Conservation (phyloP, 306 rosid genomes). For the Pyrus pyrifolia region DNA sequence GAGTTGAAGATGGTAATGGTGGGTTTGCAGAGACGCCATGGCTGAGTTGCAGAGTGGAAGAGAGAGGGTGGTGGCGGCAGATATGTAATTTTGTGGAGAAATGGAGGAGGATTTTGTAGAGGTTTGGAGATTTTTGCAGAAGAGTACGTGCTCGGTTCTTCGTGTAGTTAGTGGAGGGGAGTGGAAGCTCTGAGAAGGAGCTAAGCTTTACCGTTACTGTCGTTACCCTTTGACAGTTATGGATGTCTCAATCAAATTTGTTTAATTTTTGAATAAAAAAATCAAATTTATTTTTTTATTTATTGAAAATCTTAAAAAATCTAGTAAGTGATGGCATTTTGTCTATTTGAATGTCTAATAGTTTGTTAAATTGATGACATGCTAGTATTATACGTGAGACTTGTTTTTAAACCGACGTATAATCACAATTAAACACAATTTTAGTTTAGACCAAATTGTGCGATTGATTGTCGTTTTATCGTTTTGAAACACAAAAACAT, state of each 20-base stretch:
- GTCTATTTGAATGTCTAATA: too few relatives aligned
- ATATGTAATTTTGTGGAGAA: conserved; percentile 17
- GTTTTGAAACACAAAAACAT: too few relatives aligned
- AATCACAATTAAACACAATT: too few relatives aligned
- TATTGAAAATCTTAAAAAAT: too few relatives aligned
- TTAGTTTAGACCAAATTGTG: too few relatives aligned
- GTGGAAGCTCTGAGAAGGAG: not conserved
- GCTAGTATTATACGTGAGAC: too few relatives aligned
- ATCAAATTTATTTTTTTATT: too few relatives aligned
- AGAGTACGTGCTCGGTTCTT: not conserved
- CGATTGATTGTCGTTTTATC: too few relatives aligned
- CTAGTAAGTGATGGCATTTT: too few relatives aligned
- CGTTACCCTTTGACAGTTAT: not conserved
- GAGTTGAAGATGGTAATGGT: conserved; percentile 37
- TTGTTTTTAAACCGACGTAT: too few relatives aligned
- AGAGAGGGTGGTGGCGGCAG: conserved; percentile 19
- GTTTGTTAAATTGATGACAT: too few relatives aligned
- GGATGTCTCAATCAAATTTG: not conserved
- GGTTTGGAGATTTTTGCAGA: not conserved
- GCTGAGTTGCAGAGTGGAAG: not conserved
- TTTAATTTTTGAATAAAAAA: too few relatives aligned
- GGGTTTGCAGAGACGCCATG: conserved; percentile 52
- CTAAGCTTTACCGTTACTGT: not conserved
- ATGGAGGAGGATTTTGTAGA: not conserved
- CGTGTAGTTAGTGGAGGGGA: not conserved